Evolutionary conservation across 2,329 filamentous ascomycete genomes (phyloP), one percentile per base, ranked within the genome.

Genomic region (Talaromyces marneffei): DNA sequence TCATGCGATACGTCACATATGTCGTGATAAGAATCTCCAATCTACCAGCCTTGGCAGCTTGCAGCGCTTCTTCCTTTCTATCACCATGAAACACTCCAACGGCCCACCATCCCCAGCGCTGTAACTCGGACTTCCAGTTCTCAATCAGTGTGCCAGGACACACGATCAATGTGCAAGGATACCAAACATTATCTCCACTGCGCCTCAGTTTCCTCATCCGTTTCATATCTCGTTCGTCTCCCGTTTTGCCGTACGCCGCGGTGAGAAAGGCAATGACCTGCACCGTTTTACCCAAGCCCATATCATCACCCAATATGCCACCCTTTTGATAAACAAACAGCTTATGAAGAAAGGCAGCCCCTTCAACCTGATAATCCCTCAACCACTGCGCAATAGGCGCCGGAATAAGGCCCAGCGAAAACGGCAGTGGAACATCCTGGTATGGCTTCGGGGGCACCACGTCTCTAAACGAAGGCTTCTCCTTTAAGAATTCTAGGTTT

Each of bases 221-320:
- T 71, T 95, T 95, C 3, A 78, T 80, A 68, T 99, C 94, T 56
- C 91, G 82, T 72, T 92, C 88, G 67, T 96, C 93, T 0, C 87
- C 93, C 0, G 90, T 95, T 77, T 99, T 99, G 7, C 94, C 94
- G 72, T 96, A 99, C 0, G 92, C 92, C 1, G 87, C 91, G 0
- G 91, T 90, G 23, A 99, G 79, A 66, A 99, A 97, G 0, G 92
- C 90, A 61, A 92, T 94, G 27, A 99, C 91, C 74, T 99, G 94
- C 2, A 99, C 91, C 0, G 94, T 99, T 75, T 99, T 99, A 0
- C 94, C 94, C 33, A 99, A 76, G 20, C 94, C 94, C 94, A 99
- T 99, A 70, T 99, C 94, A 71, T 99, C 94, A 2, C 93, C 92
- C 0, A 99, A 81, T 23, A 99, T 90, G 1, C 90, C 91, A 0